Evolutionary conservation across 805 yeast species (phyloP).

Genomic region (Lipomyces spencermartinsiae): DNA sequence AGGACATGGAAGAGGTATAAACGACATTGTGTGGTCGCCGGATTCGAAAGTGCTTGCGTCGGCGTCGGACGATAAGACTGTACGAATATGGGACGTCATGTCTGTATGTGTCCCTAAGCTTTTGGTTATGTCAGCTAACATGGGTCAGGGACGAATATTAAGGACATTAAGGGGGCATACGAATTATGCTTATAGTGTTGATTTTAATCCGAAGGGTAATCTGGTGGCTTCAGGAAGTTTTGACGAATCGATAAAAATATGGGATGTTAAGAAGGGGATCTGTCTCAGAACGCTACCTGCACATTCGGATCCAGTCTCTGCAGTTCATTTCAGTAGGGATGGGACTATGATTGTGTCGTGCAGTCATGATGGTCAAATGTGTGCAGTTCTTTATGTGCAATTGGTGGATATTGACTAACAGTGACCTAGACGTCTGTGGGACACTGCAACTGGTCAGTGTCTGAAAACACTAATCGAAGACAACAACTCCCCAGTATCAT

Average conservation of each 20-base stretch:
- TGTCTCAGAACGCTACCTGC: constrained; percentile 84
- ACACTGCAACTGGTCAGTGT: constrained; percentile 88
- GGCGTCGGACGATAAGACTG: constrained; percentile 83
- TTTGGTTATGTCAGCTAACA: neutral
- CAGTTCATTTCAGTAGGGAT: constrained; percentile 75
- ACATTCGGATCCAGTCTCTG: constrained; percentile 87
- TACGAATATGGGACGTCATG: constrained; percentile 71
- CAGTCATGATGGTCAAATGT: constrained; percentile 85
- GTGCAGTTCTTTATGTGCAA: constrained; percentile 1
- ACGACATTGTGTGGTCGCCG: constrained; percentile 80
- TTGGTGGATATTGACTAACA: constrained; percentile 31
- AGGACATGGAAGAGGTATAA: constrained; percentile 76
- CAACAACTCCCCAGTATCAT: constrained; percentile 72
- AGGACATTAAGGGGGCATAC: constrained; percentile 75
- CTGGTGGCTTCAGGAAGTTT: constrained; percentile 80
- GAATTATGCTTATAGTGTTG: constrained; percentile 76
- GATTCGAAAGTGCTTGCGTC: constrained; percentile 76
- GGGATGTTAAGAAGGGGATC: constrained; percentile 80
- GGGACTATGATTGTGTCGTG: constrained; percentile 85
- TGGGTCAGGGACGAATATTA: constrained; percentile 39
- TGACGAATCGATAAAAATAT: constrained; percentile 87
- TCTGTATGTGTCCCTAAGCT: constrained; percentile 49
- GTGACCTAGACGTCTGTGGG: constrained; percentile 66
- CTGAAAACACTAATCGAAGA: constrained; percentile 86
- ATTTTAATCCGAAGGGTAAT: constrained; percentile 76